A percentile compares a stretch with the other conserved stretches of the same genome.
phyloP scores from a whole-genome alignment of 345 rosid species.

The Odontarrhena argentea region DNA sequence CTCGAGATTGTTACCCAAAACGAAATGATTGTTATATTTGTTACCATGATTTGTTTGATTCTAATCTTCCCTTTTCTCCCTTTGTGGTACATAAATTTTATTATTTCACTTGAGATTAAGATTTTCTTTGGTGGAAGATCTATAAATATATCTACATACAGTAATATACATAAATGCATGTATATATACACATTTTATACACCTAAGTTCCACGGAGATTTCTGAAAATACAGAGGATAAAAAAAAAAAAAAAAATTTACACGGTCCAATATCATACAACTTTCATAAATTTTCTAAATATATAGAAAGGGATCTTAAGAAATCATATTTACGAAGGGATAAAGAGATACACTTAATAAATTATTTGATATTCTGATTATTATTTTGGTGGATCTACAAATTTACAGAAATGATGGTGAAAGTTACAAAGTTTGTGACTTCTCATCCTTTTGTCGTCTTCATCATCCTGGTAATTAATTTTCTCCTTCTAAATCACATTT shows the following conservation, averaged over 20 bases:
- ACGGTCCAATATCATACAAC: neutral
- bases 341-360: slow-evolving; percentile 16
- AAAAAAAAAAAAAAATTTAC: neutral
- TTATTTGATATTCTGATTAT: neutral
- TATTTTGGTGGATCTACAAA: neutral
- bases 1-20: slow-evolving; percentile 17
- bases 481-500: neutral
- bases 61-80: slow-evolving; percentile 5
- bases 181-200: neutral
- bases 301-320: slow-evolving; percentile 27
- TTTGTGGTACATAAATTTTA: slow-evolving; percentile 13
- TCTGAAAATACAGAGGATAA: neutral
- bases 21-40: slow-evolving; percentile 18
- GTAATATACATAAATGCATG: slow-evolving; percentile 12
- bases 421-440: slow-evolving; percentile 17
- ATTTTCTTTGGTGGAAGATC: slow-evolving; percentile 27
- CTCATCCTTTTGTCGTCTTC: slow-evolving; percentile 30
- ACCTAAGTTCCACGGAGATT: neutral
- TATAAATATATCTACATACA: slow-evolving; percentile 5
- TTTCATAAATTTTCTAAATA: neutral
- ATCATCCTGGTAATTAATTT: slow-evolving; percentile 8
- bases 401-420: slow-evolving; percentile 27
- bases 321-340: slow-evolving; percentile 15
- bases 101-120: slow-evolving; percentile 22
- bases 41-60: slow-evolving; percentile 30